phyloP scores from a whole-genome alignment of 2,329 filamentous ascomycete species.

The Coniochaeta sp. region DNA sequence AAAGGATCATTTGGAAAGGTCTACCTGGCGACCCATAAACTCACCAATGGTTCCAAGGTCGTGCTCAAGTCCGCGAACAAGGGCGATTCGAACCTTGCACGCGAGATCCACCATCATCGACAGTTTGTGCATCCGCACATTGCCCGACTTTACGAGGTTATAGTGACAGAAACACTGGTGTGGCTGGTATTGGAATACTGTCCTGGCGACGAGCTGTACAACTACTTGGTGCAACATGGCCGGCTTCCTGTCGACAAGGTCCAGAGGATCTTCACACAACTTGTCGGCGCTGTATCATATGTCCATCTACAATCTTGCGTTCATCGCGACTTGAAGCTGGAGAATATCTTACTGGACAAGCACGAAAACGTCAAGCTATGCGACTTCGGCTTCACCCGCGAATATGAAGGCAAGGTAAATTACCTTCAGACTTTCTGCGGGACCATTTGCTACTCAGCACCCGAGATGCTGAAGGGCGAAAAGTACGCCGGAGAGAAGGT shows the following conservation, averaged over 20 bases:
- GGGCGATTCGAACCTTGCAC: conserved; percentile 87
- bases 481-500: conserved; percentile 98
- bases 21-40: conserved; percentile 90
- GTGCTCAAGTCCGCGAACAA: conserved; percentile 98
- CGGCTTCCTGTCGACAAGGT: conserved; percentile 78
- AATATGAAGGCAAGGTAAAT: conserved; percentile 92
- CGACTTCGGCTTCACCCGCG: conserved; percentile 95
- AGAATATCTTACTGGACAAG: conserved; percentile 94
- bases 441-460: conserved; percentile 94
- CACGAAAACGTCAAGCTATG: conserved; percentile 96
- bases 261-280: conserved; percentile 90
- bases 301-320: conserved; percentile 94
- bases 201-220: conserved; percentile 92
- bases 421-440: conserved; percentile 97
- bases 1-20: conserved; percentile 99
- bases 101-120: conserved; percentile 96
- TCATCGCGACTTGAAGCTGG: conserved; percentile 91
- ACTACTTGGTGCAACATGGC: conserved; percentile 84
- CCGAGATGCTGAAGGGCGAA: conserved; percentile 97
- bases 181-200: conserved; percentile 98
- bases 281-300: conserved; percentile 90
- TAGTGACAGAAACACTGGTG: conserved; percentile 89
- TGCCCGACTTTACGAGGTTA: conserved; percentile 92
- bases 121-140: conserved; percentile 98
- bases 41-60: conserved; percentile 98